phyloP scores from a whole-genome alignment of 805 yeast genomes.

The Metschnikowia borealis region DNA sequence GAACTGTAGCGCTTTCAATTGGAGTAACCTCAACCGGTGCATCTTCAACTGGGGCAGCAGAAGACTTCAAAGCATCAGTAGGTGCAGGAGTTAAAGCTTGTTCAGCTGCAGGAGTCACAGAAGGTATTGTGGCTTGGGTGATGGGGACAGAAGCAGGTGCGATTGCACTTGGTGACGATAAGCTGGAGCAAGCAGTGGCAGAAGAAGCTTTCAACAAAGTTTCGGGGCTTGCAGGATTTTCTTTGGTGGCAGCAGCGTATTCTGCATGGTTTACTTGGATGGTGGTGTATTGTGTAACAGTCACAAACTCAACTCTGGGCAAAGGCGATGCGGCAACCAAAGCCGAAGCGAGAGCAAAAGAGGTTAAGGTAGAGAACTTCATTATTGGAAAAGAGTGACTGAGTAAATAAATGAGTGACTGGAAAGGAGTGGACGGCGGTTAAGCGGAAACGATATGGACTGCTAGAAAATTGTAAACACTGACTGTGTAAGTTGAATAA shows the following conservation, averaged over 20 bases:
- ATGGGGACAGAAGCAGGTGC: constrained; percentile 1
- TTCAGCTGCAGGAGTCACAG: not conserved
- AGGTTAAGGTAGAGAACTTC: constrained; percentile 10
- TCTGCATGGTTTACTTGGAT: constrained; percentile 6
- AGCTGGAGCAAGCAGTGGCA: not conserved
- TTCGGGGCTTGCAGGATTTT: not conserved
- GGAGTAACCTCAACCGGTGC: not conserved
- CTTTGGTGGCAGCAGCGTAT: not conserved
- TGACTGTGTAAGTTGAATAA: not conserved
- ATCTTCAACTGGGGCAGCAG: not conserved
- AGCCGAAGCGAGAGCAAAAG: constrained; percentile 3
- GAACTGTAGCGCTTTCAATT: not conserved
- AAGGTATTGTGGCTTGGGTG: not conserved
- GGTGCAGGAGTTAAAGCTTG: not conserved
- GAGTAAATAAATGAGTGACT: constrained; percentile 4
- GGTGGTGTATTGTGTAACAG: constrained; percentile 14
- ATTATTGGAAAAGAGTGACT: constrained; percentile 1
- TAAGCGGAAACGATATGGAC: not conserved
- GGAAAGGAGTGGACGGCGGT: not conserved
- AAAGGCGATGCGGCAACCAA: constrained; percentile 12
- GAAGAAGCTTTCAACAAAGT: constrained; percentile 2
- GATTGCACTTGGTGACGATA: not conserved
- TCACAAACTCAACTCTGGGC: constrained; percentile 7
- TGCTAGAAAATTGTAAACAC: not conserved
- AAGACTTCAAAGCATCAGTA: not conserved